A percentile compares a stretch with the other conserved stretches of the same genome.
Conservation (phyloP, 805 yeast genomes). For the Scheffersomyces lignosus region DNA sequence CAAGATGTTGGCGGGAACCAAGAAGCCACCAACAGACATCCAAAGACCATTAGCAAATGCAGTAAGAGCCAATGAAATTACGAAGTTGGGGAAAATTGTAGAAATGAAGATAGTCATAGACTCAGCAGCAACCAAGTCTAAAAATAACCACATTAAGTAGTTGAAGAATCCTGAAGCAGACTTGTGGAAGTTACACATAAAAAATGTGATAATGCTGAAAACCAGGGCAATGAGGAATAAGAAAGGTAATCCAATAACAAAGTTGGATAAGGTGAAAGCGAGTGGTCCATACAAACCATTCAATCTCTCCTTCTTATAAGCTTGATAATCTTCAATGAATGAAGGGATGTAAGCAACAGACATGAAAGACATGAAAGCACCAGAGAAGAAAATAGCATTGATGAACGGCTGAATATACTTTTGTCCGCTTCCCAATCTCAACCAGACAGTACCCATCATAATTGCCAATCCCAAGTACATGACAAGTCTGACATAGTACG, state of each 20-base stretch:
- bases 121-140: conserved; percentile 42
- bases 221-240: conserved; percentile 29
- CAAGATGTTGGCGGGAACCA: conserved; percentile 32
- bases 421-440: conserved; percentile 24
- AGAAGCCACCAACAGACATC: conserved; percentile 45
- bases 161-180: conserved; percentile 31
- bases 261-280: conserved; percentile 34
- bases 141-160: conserved; percentile 38
- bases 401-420: conserved; percentile 27
- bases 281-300: conserved; percentile 41
- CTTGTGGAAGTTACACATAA: conserved; percentile 30
- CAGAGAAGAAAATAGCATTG: conserved; percentile 38
- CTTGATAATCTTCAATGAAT: conserved; percentile 31
- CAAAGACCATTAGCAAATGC: conserved; percentile 45
- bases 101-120: conserved; percentile 38
- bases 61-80: conserved; percentile 37
- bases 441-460: conserved; percentile 42
- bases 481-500: conserved; percentile 34
- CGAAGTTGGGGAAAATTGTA: conserved; percentile 34
- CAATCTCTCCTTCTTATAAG: conserved; percentile 29
- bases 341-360: conserved; percentile 44
- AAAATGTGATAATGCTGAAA: conserved; percentile 34
- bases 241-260: conserved; percentile 37
- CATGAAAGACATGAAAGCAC: conserved; percentile 48
- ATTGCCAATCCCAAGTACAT: conserved; percentile 43